Base-by-base conservation (phyloP, 352 stramenopile species). In the Pythium dissimile region DNA sequence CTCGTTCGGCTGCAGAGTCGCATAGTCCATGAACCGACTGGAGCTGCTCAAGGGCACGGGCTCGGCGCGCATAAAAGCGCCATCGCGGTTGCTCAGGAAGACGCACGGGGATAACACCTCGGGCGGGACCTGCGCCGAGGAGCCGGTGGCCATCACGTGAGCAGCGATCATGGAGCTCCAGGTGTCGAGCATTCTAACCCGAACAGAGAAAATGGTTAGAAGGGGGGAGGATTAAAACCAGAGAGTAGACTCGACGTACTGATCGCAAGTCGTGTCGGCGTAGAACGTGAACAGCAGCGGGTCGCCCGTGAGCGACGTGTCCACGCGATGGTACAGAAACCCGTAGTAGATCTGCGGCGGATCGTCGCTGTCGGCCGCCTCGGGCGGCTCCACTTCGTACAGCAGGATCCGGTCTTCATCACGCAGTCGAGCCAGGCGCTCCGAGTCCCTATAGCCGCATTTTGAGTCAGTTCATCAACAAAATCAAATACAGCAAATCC, bases 391-490 rank as follows among this genome's bases (percentile, higher is more conserved):
- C 21, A 91, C 65, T 49, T 89, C 64, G 55, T 89, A 92, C 62
- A 86, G 72, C 23, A 92, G 58, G 38, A 91, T 84, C 1, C 80
- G 78, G 50, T 92, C 83, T 64, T 89, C 83, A 50, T 89, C 76
- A 50, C 83, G 66, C 34, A 92, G 46, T 39, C 77, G 73, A 20
- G 62, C 69, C 20, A 91, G 57, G 9, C 78, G 72, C 45, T 92
- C 80, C 11, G 66, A 64, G 52, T 92, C 80, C 8, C 72, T 82
- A 31, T 31, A 28, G 45, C 32, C 8, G n/a, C 21, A 60, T 42
- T 43, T 27, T 6, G 23, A 39, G n/a, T 62, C 48, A 51, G 26
- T 42, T 30, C 2, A 42, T 52, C 18, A 21, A 20, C 15, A 32
- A 3, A 15, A 48, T 20, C 15, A 32, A 3, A 15, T 42, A 8